Percentiles rank a stretch among this genome's conserved stretches.
These are phyloP conservation scores for Saccharomycopsis malanga DNA, from an alignment of 805 yeast species.

Conservation along the genomic window DNA sequence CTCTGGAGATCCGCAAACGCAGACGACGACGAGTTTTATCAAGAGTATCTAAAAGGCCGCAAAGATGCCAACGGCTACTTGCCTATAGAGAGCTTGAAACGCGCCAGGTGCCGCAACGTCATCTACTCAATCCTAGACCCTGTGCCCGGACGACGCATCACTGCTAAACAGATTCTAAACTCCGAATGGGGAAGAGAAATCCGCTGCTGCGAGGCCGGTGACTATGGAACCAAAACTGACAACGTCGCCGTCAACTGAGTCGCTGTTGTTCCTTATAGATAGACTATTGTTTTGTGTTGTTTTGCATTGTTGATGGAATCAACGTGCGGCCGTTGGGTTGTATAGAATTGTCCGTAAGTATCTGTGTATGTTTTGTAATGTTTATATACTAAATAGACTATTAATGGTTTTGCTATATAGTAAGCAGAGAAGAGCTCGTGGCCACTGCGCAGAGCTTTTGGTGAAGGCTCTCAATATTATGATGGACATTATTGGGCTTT, in stretches of 20 bases:
- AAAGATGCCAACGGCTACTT: constrained; percentile 82
- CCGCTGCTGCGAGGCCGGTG: constrained; percentile 67
- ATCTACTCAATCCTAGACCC: constrained; percentile 93
- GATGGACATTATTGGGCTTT: too few species aligned
- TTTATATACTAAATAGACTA: too few species aligned
- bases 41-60: constrained; percentile 66
- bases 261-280: too few species aligned
- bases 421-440: too few species aligned
- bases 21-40: constrained; percentile 72
- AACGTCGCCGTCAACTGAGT: constrained; percentile 4
- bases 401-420: too few species aligned
- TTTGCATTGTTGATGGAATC: too few species aligned
- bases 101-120: constrained; percentile 88
- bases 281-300: too few species aligned
- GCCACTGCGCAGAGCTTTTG: too few species aligned
- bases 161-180: constrained; percentile 78
- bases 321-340: too few species aligned
- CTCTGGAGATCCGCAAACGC: constrained; percentile 77
- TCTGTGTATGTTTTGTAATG: too few species aligned
- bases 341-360: too few species aligned
- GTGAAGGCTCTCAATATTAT: too few species aligned
- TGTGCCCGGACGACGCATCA: constrained; percentile 77
- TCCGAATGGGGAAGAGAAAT: constrained; percentile 97
- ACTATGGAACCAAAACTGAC: constrained; percentile 23
- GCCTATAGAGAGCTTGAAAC: constrained; percentile 78